Base-by-base conservation (phyloP, 805 yeast genomes). In the Cyberlindnera maritima region DNA sequence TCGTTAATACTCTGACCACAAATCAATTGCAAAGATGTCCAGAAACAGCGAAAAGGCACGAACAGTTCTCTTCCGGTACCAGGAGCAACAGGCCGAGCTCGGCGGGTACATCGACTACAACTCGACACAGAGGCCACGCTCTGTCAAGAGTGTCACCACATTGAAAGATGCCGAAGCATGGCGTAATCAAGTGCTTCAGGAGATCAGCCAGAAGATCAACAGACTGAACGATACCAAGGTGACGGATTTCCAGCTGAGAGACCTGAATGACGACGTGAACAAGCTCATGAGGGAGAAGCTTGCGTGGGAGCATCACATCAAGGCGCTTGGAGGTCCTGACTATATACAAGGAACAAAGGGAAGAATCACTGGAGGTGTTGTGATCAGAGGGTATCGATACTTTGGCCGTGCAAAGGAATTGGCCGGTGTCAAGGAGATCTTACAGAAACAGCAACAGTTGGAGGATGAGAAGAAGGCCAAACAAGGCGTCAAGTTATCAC, bases 351-450 rank as follows among this genome's bases (percentile, higher is more conserved):
- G 77, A 17, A 63, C 48, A 26, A 37, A 41, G 40, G 55, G 60
- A 26, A 54, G 44, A 33, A 47, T 40, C 36, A 40, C 40, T 15
- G 54, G 48, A 15, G 63, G 58, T 31, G 59, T 48, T 35, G 48
- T 44, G 41, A 50, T 52, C 11, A 46, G 55, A 37, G 59, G 57
- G 2, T 52, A 57, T 18, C 68, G 85, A 46, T 91, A 86, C 64
- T 91, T 80, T 65, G 97, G 97, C 0, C 66, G 96, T 41, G 96
- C 96, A 0, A 72, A 79, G 43, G 92, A 88, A 37, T 66, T 90
- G 9, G 85, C 89, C 0, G 96, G 87, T 51, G 91, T 85, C 8
- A 68, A 73, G 43, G 73, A 73, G 48, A 51, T 77, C 19, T 50
- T 80, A 17, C 69, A 70, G 43, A 62, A 69, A 35, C 65, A 71